phyloP scores from a whole-genome alignment of 192 early-diverging fungal genomes.

The Coemansia sp. region DNA sequence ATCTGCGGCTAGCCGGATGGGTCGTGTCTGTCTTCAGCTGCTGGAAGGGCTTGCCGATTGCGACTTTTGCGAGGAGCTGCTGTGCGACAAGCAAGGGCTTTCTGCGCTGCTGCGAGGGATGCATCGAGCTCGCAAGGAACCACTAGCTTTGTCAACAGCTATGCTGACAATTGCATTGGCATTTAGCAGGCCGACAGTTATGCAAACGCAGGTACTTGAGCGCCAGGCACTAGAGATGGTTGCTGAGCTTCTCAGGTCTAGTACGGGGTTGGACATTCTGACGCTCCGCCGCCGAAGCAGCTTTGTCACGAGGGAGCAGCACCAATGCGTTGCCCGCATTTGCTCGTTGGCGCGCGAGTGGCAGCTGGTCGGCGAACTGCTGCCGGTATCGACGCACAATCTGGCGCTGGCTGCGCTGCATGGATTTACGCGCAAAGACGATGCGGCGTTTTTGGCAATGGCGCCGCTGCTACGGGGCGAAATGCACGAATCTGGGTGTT shows the following conservation, averaged over 20 bases:
- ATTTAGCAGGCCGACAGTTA: constrained; percentile 18
- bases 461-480: constrained; percentile 41
- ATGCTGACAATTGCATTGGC: constrained; percentile 30
- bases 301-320: constrained; percentile 20
- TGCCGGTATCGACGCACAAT: constrained; percentile 38
- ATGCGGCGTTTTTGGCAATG: constrained; percentile 46
- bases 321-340: constrained; percentile 18
- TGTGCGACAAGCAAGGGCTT: constrained; percentile 28
- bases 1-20: neutral
- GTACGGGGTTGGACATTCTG: constrained; percentile 16
- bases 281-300: constrained; percentile 13
- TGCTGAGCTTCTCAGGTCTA: constrained; percentile 32
- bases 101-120: constrained; percentile 25
- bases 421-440: constrained; percentile 40
- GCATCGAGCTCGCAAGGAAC: constrained; percentile 25
- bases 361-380: constrained; percentile 7
- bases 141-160: constrained; percentile 8
- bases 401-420: constrained; percentile 37
- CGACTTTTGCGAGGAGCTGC: constrained; percentile 32
- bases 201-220: constrained; percentile 49
- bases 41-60: constrained; percentile 17
- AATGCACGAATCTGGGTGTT: constrained; percentile 46
- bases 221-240: constrained; percentile 40
- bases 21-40: constrained; percentile 16
- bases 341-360: constrained; percentile 20